Conservation (phyloP, 2,329 filamentous ascomycete species). For the Mycosphaerella sp. region DNA sequence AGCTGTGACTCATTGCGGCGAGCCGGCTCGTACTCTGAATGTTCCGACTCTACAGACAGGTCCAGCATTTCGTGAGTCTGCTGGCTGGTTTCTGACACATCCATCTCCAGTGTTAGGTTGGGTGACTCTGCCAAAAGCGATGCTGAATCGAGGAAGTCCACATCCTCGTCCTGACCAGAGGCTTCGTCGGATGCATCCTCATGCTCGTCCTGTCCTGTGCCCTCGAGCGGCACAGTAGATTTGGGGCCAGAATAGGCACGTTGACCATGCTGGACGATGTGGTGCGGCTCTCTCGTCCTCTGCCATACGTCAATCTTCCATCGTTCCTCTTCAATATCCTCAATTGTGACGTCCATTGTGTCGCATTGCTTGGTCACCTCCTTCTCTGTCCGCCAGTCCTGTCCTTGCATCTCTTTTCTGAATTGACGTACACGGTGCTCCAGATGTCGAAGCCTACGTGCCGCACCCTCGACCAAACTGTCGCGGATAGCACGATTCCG, state of each 20-base stretch:
- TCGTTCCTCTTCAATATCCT: constrained; percentile 50
- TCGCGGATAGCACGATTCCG: constrained; percentile 37
- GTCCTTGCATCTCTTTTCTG: constrained; percentile 47
- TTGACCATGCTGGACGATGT: constrained; percentile 16
- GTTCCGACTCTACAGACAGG: background rate
- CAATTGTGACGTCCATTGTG: constrained; percentile 59
- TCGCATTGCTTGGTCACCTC: constrained; percentile 53
- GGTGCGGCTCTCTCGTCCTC: constrained; percentile 28
- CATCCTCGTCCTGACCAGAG: constrained; percentile 5
- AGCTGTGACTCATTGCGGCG: background rate
- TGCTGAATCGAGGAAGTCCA: constrained; percentile 9
- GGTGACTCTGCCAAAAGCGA: background rate
- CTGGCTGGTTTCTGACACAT: background rate
- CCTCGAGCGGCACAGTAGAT: constrained; percentile 1
- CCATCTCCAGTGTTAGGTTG: background rate
- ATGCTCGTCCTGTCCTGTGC: background rate
- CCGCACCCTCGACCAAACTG: constrained; percentile 43
- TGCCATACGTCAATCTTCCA: constrained; percentile 44
- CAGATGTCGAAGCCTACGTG: constrained; percentile 40
- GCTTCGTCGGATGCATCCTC: constrained; percentile 15
- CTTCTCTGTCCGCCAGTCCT: constrained; percentile 48
- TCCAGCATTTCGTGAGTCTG: background rate
- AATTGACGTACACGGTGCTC: constrained; percentile 52
- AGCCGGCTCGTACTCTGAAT: background rate
- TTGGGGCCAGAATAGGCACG: constrained; percentile 3